Evolutionary conservation across 495 filamentous ascomycete genomes (phyloP).

Genomic region (Aspergillus cristatus): DNA sequence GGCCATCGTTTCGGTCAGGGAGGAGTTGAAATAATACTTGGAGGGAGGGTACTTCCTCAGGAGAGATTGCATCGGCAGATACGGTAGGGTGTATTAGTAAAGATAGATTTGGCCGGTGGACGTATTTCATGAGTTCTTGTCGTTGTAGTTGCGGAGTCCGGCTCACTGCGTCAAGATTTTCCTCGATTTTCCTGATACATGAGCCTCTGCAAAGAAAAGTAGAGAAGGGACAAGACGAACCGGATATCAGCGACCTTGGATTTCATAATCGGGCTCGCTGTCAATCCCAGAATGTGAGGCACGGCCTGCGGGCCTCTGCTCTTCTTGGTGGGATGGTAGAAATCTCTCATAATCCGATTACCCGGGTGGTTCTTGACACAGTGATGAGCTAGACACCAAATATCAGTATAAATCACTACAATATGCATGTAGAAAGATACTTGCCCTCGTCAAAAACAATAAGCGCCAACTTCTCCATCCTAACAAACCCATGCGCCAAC

Average conservation of each 20-base stretch:
- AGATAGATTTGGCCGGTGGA: constrained; percentile 58
- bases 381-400: constrained; percentile 15
- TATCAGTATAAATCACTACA: constrained; percentile 1
- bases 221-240: constrained; percentile 10
- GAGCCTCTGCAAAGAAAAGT: no score
- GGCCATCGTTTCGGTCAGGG: not conserved
- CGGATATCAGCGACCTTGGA: constrained; percentile 21
- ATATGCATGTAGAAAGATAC: no score
- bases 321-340: constrained; percentile 50
- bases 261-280: constrained; percentile 69
- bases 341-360: constrained; percentile 68
- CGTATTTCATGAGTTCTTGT: constrained; percentile 57
- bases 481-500: constrained; percentile 70
- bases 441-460: constrained; percentile 88
- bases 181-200: constrained; percentile 51
- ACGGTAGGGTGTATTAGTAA: no score
- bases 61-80: no score
- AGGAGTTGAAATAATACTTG: no score
- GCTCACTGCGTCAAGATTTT: constrained; percentile 64
- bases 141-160: constrained; percentile 64
- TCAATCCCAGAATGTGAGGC: constrained; percentile 74
- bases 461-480: constrained; percentile 53
- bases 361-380: constrained; percentile 47
- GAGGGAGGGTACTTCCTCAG: constrained; percentile 35
- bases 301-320: constrained; percentile 27